Evolutionary conservation across 2,329 filamentous ascomycete genomes (phyloP).

Genomic region (Penicillium janthinellum): DNA sequence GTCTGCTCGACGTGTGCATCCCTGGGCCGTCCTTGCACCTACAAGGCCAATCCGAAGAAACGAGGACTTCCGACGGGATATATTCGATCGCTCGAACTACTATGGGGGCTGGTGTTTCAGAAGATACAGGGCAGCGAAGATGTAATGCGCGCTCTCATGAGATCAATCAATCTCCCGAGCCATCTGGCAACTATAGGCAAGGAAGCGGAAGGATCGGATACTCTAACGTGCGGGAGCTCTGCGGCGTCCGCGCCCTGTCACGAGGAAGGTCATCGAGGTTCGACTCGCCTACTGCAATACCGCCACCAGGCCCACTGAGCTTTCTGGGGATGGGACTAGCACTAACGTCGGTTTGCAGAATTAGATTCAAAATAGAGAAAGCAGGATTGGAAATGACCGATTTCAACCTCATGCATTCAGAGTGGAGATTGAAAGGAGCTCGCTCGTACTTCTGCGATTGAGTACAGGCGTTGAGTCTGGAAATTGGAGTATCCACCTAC

Average conservation of each 20-base stretch:
- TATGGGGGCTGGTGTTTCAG: conserved; percentile 67
- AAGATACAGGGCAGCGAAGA: conserved; percentile 62
- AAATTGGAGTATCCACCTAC: too few relatives aligned
- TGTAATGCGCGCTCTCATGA: conserved; percentile 58
- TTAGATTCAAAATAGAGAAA: too few relatives aligned
- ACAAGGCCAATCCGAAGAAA: conserved; percentile 73
- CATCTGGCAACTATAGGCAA: conserved; percentile 42
- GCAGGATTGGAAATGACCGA: too few relatives aligned
- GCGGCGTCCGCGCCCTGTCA: background rate
- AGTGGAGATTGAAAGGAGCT: too few relatives aligned
- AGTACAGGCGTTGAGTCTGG: too few relatives aligned
- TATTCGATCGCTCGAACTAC: conserved; percentile 70
- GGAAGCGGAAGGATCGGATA: conserved; percentile 54
- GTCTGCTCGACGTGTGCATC: conserved; percentile 67
- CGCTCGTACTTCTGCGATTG: too few relatives aligned
- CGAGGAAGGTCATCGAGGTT: background rate
- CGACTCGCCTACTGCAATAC: background rate
- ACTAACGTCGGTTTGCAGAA: background rate
- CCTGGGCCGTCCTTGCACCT: conserved; percentile 67
- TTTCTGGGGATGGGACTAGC: background rate
- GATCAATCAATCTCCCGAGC: conserved; percentile 45
- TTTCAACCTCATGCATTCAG: too few relatives aligned
- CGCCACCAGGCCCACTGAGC: background rate
- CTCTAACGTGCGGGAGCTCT: conserved; percentile 38
- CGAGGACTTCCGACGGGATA: conserved; percentile 79